A percentile compares a stretch with the other conserved stretches of the same genome.
Conservation (phyloP, 495 filamentous ascomycete genomes). For the Polyplosphaeria fusca region DNA sequence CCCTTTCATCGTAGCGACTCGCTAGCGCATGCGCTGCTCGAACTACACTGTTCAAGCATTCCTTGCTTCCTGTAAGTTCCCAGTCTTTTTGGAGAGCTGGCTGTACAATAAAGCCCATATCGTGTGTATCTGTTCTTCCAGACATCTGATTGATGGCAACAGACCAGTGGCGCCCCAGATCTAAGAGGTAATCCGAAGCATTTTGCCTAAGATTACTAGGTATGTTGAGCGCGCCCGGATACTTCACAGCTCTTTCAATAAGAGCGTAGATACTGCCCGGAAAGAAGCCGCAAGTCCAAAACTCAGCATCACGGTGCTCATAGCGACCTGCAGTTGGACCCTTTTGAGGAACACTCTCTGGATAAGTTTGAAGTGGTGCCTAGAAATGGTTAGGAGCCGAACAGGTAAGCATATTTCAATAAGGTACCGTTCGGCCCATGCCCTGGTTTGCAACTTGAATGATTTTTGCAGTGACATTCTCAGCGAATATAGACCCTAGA, state of each 20-base stretch:
- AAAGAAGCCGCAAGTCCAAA: conserved; percentile 26
- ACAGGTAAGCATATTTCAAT: background rate
- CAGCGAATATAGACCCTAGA: conserved; percentile 7
- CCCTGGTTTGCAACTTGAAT: conserved; percentile 18
- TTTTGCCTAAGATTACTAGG: background rate
- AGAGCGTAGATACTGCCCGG: conserved; percentile 20
- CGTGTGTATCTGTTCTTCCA: conserved; percentile 19
- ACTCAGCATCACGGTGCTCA: conserved; percentile 21
- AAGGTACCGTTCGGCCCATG: conserved; percentile 3
- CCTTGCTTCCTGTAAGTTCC: conserved; percentile 12
- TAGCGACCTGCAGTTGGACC: conserved; percentile 4
- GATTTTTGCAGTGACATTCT: conserved; percentile 17
- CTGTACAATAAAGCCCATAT: conserved; percentile 26
- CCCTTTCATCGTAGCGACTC: conserved; percentile 7
- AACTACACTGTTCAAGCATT: conserved; percentile 4
- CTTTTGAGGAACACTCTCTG: conserved; percentile 13
- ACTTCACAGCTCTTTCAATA: conserved; percentile 14
- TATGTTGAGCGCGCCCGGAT: conserved; percentile 4
- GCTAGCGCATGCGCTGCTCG: conserved; percentile 19
- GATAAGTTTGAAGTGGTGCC: conserved; percentile 19
- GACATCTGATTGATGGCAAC: conserved; percentile 25
- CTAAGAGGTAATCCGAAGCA: background rate
- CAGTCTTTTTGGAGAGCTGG: conserved; percentile 18
- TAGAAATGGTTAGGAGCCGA: background rate
- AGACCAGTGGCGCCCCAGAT: conserved; percentile 18